phyloP scores from a whole-genome alignment of 345 rosid species.

The Noccaea bulbosa region DNA sequence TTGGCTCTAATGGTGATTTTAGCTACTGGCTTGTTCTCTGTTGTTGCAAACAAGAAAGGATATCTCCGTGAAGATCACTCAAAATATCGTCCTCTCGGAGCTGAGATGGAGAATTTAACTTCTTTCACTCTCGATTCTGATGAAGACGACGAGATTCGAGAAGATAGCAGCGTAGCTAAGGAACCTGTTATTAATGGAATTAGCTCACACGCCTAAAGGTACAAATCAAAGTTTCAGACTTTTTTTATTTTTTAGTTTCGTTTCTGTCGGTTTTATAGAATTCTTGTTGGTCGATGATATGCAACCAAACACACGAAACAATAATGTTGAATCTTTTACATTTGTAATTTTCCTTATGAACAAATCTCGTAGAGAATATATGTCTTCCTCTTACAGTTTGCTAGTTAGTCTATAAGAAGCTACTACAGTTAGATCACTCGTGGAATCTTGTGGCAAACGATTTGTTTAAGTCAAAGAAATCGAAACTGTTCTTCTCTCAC shows the following conservation, averaged over 20 bases:
- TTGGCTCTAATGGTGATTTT: constrained; percentile 74
- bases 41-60: constrained; percentile 54
- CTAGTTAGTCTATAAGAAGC: constrained; percentile 29
- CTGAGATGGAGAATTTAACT: constrained; percentile 56
- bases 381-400: constrained; percentile 6
- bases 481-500: constrained; percentile 19
- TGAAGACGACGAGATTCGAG: constrained; percentile 55
- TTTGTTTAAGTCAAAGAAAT: constrained; percentile 9
- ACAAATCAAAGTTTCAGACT: constrained; percentile 30
- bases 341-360: constrained; percentile 26
- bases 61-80: constrained; percentile 43
- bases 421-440: constrained; percentile 24
- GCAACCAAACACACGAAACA: constrained; percentile 35
- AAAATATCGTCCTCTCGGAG: constrained; percentile 68
- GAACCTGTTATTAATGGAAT: constrained; percentile 54
- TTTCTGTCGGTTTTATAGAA: constrained; percentile 11
- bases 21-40: constrained; percentile 52
- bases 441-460: constrained; percentile 16
- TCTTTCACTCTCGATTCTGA: constrained; percentile 80
- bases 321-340: constrained; percentile 16
- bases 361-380: constrained; percentile 4
- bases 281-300: constrained; percentile 28
- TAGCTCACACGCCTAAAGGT: constrained; percentile 57
- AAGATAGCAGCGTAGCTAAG: constrained; percentile 46
- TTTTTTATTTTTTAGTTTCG: neutral